Conservation (phyloP, 2,329 filamentous ascomycete species). For the Ophidiomyces ophidiicola region DNA sequence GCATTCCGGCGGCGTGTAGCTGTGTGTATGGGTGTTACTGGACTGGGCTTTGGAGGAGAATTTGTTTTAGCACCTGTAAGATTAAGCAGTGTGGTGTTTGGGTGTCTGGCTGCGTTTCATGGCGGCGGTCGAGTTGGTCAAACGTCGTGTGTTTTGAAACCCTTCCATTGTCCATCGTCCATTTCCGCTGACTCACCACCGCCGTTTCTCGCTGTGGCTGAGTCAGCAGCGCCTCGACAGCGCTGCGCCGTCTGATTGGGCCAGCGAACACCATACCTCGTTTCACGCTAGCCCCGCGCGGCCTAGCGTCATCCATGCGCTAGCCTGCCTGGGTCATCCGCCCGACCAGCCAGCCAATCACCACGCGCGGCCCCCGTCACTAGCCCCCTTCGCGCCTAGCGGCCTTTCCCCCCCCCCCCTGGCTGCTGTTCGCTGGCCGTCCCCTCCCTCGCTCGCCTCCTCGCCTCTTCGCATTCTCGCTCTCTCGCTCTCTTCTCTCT, state of each 20-base stretch:
- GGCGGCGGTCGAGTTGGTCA: too few species aligned
- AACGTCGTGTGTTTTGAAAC: too few species aligned
- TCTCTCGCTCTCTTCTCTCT: slow-evolving; percentile 20
- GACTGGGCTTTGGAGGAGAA: neutral
- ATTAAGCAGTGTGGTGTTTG: too few species aligned
- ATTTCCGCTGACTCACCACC: too few species aligned
- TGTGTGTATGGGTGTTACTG: neutral
- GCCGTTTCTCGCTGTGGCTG: neutral
- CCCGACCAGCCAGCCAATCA: slow-evolving; percentile 3
- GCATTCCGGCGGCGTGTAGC: neutral
- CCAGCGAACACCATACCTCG: slow-evolving; percentile 3
- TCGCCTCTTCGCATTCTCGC: slow-evolving; percentile 12
- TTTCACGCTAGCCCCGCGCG: slow-evolving; percentile 1
- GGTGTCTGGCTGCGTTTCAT: too few species aligned
- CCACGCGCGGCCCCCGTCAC: neutral
- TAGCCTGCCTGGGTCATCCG: neutral
- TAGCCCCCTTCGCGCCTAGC: slow-evolving; percentile 5
- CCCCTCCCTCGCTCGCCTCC: neutral
- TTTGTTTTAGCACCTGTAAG: neutral
- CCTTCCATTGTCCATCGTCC: too few species aligned
- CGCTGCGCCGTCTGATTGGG: slow-evolving; percentile 2
- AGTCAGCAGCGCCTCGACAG: slow-evolving; percentile 1
- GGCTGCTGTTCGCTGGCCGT: neutral
- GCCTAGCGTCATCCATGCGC: neutral
- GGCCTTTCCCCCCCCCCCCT: neutral